phyloP scores from a whole-genome alignment of 2,329 filamentous ascomycete species.

The Blumeria hordei region DNA sequence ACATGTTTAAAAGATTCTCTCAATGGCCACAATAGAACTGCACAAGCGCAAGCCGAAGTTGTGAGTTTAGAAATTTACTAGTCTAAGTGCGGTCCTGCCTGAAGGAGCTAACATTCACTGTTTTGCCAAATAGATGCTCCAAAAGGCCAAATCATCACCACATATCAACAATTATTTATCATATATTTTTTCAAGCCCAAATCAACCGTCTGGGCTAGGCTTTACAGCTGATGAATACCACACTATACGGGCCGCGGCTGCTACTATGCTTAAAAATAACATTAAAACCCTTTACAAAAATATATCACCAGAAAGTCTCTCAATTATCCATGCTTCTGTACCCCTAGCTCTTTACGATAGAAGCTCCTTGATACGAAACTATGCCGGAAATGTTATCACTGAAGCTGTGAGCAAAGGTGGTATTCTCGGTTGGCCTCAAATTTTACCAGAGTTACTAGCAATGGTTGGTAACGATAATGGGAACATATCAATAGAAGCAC shows the following conservation, averaged over 20 bases:
- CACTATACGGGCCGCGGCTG: slow-evolving; percentile 63
- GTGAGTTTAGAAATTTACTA: slow-evolving; percentile 26
- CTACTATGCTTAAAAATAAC: slow-evolving; percentile 91
- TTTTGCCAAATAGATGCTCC: slow-evolving; percentile 47
- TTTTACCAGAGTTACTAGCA: slow-evolving; percentile 60
- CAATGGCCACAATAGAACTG: slow-evolving; percentile 53
- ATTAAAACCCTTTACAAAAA: slow-evolving; percentile 51
- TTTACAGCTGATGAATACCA: slow-evolving; percentile 39
- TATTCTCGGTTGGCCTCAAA: slow-evolving; percentile 72
- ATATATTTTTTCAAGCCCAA: slow-evolving; percentile 58
- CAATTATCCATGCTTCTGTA: slow-evolving; percentile 57
- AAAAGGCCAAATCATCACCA: slow-evolving; percentile 64
- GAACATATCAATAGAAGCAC: slow-evolving; percentile 42
- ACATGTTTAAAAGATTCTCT: slow-evolving; percentile 79
- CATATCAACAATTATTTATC: slow-evolving; percentile 96
- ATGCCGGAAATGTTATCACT: slow-evolving; percentile 81
- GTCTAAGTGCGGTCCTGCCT: background rate
- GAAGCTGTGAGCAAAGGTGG: slow-evolving; percentile 71
- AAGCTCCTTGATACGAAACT: slow-evolving; percentile 61
- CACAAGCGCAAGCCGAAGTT: slow-evolving; percentile 72
- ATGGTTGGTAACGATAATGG: slow-evolving; percentile 52
- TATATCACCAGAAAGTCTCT: slow-evolving; percentile 48
- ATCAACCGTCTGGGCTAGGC: slow-evolving; percentile 33
- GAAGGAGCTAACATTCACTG: slow-evolving; percentile 1
- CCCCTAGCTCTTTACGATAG: slow-evolving; percentile 61